Percentiles rank a stretch among this genome's conserved stretches.
phyloP scores from a whole-genome alignment of 108 stramenopile species.

The Cyclotella kingstonii region DNA sequence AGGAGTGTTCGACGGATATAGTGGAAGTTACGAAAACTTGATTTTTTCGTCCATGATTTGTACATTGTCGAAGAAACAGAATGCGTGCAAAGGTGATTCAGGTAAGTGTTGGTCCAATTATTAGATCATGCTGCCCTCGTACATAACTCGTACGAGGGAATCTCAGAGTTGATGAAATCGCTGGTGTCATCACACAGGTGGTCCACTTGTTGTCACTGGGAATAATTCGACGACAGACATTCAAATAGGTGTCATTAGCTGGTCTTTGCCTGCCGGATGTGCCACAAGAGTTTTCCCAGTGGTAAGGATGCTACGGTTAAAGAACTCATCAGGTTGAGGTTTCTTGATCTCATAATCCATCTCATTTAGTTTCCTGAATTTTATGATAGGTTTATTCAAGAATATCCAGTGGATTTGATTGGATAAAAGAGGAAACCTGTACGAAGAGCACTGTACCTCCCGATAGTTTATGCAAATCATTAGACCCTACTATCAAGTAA shows the following conservation, averaged over 20 bases:
- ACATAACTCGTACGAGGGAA: too few species aligned
- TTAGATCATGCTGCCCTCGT: not conserved
- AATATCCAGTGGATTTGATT: constrained; percentile 9
- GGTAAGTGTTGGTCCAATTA: not conserved
- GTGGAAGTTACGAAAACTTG: constrained; percentile 3
- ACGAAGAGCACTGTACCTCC: constrained; percentile 1
- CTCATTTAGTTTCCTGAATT: not conserved
- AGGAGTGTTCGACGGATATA: constrained; percentile 1
- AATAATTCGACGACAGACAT: constrained; percentile 4
- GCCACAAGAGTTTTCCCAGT: constrained; percentile 12
- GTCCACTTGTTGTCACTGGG: constrained; percentile 4
- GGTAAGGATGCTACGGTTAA: not conserved
- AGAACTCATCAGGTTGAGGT: not conserved
- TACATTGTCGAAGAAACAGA: constrained; percentile 4
- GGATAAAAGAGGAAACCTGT: constrained; percentile 6
- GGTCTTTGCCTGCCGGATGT: constrained; percentile 11
- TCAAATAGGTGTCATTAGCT: constrained; percentile 5
- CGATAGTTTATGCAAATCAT: not conserved
- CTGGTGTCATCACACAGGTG: too few species aligned
- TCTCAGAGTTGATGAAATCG: too few species aligned
- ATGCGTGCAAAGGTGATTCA: constrained; percentile 7
- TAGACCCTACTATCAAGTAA: too few species aligned
- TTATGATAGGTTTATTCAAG: constrained; percentile 5
- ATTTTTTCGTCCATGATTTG: constrained; percentile 10
- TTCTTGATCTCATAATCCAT: too few species aligned